Evolutionary conservation across 2,329 filamentous ascomycete species (phyloP).

Genomic region (Pestalotiopsis sp.): DNA sequence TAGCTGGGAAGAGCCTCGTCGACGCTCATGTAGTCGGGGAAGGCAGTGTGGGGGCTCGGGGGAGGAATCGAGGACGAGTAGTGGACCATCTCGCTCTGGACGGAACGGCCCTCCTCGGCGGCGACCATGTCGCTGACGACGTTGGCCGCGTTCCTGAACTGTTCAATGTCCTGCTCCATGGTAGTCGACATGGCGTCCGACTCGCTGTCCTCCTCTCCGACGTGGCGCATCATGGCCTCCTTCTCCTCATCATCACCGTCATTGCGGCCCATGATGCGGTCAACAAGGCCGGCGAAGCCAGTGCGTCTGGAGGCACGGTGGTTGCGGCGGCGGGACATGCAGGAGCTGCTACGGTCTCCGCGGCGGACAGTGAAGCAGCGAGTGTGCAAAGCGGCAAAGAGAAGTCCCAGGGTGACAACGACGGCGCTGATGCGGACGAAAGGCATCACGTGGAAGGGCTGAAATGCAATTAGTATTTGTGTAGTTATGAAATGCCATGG

Average conservation of each 20-base stretch:
- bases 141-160: constrained; percentile 47
- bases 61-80: constrained; percentile 14
- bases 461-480: background rate
- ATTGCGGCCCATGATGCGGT: constrained; percentile 23
- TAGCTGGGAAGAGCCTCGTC: constrained; percentile 46
- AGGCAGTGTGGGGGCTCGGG: constrained; percentile 29
- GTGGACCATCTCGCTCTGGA: constrained; percentile 16
- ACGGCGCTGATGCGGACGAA: constrained; percentile 17
- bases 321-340: constrained; percentile 7
- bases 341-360: constrained; percentile 25
- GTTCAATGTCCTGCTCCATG: constrained; percentile 51
- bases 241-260: constrained; percentile 37
- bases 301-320: constrained; percentile 17
- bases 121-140: constrained; percentile 48
- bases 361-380: constrained; percentile 27
- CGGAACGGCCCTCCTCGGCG: constrained; percentile 39
- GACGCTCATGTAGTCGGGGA: constrained; percentile 32
- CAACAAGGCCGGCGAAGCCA: constrained; percentile 32
- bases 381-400: constrained; percentile 25
- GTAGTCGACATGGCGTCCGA: constrained; percentile 34
- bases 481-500: no score
- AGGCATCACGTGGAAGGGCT: constrained; percentile 17
- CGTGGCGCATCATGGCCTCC: constrained; percentile 30
- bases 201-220: constrained; percentile 25
- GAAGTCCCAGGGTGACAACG: constrained; percentile 25